A percentile compares a stretch with the other conserved stretches of the same genome.
Evolutionary conservation across 805 yeast species (phyloP).

Genomic region (Cyberlindnera japonica): DNA sequence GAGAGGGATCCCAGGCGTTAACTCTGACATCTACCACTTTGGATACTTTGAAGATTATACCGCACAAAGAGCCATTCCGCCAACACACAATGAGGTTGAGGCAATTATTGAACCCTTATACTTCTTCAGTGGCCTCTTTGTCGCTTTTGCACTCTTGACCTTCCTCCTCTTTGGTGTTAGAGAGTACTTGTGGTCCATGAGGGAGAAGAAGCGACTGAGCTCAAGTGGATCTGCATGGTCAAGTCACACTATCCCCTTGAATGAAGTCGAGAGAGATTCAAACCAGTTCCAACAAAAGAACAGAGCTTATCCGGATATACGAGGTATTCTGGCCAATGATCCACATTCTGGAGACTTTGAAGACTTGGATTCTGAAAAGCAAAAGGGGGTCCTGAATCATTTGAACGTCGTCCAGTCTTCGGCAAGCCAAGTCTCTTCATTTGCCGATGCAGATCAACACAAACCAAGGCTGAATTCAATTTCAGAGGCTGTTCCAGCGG

Average conservation of each 20-base stretch:
- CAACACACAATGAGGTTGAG: slow-evolving; percentile 16
- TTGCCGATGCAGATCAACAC: too few species aligned
- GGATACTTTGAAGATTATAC: slow-evolving; percentile 29
- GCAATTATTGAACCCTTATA: slow-evolving; percentile 25
- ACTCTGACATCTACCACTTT: slow-evolving; percentile 27
- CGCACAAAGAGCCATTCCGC: slow-evolving; percentile 10
- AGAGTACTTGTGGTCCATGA: slow-evolving; percentile 27
- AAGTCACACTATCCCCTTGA: slow-evolving; percentile 7
- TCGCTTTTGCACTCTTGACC: slow-evolving; percentile 18
- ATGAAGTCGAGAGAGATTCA: slow-evolving; percentile 1
- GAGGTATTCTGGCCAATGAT: not conserved
- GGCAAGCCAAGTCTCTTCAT: not conserved
- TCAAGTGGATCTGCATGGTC: slow-evolving; percentile 25
- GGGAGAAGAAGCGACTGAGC: slow-evolving; percentile 14
- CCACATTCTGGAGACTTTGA: not conserved
- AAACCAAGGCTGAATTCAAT: too few species aligned
- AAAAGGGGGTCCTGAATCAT: slow-evolving; percentile 9
- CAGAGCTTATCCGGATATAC: slow-evolving; percentile 22
- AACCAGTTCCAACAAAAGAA: slow-evolving; percentile 5
- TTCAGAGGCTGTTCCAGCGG: not conserved
- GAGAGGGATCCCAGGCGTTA: slow-evolving; percentile 28
- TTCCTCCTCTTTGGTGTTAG: slow-evolving; percentile 25
- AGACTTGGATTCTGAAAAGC: not conserved
- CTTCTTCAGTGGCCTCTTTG: slow-evolving; percentile 24
- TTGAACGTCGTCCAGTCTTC: slow-evolving; percentile 7